Evolutionary conservation across 176 grass and related monocot species (phyloP).

Genomic region (Panicum miliaceum): DNA sequence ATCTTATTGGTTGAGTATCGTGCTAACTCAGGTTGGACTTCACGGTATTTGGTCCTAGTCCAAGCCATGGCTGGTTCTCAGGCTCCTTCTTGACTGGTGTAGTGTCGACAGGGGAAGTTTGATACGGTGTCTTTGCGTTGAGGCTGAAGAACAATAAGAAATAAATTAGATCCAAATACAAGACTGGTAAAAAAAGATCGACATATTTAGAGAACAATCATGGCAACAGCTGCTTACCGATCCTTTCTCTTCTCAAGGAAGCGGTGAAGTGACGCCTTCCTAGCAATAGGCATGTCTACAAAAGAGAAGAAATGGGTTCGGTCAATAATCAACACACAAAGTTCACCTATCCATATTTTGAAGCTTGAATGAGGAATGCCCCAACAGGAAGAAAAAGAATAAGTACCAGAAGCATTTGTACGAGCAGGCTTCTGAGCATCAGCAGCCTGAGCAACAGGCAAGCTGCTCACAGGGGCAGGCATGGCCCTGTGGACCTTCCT

Average conservation of each 20-base stretch:
- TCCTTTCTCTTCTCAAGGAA: conserved; percentile 99
- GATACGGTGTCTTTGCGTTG: conserved; percentile 74
- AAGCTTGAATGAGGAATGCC: not conserved
- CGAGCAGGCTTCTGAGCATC: conserved; percentile 57
- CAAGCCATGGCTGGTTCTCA: conserved; percentile 83
- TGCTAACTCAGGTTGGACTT: conserved; percentile 36
- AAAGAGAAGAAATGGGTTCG: conserved; percentile 3
- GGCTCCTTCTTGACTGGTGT: conserved; percentile 55
- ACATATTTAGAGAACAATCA: not conserved
- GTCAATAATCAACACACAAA: conserved; percentile 16
- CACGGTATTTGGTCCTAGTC: conserved; percentile 54
- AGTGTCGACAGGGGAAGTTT: conserved; percentile 49
- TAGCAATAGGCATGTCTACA: conserved; percentile 89
- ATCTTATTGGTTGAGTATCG: conserved; percentile 39
- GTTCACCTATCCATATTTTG: not conserved
- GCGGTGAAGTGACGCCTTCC: conserved; percentile 89
- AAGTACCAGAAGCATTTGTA: conserved; percentile 70
- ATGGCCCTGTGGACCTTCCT: conserved; percentile 24
- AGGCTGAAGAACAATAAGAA: conserved; percentile 57
- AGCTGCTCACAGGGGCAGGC: conserved; percentile 32
- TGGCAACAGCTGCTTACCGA: conserved; percentile 52
- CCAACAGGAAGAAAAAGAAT: conserved; percentile 16
- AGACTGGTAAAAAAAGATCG: not conserved
- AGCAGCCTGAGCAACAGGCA: conserved; percentile 27
- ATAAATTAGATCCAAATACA: conserved; percentile 27